Evolutionary conservation across 1,284 basidiomycete species (phyloP).

Genomic region (Lignosus rhinocerotis): DNA sequence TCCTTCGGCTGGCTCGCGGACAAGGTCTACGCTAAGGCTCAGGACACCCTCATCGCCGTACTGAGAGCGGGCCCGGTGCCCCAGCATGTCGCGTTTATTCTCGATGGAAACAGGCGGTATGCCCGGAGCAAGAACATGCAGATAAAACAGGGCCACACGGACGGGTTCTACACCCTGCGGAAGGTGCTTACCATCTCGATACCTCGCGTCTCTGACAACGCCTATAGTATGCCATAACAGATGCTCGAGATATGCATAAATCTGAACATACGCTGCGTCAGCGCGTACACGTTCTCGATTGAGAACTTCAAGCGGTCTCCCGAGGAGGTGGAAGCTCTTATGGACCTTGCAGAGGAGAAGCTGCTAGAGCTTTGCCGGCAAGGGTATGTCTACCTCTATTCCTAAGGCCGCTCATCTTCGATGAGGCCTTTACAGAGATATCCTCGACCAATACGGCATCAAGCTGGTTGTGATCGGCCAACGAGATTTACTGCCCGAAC

Average conservation of each 20-base stretch:
- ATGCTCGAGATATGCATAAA: slow-evolving; percentile 81
- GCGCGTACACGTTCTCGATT: slow-evolving; percentile 95
- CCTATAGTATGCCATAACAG: slow-evolving; percentile 40
- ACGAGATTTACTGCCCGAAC: slow-evolving; percentile 72
- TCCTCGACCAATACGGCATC: slow-evolving; percentile 82
- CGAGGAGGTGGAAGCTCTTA: slow-evolving; percentile 87
- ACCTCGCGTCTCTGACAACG: not conserved
- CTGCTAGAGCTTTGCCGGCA: slow-evolving; percentile 81
- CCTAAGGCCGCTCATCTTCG: not conserved
- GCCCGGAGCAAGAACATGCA: slow-evolving; percentile 71
- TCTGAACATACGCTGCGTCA: slow-evolving; percentile 79
- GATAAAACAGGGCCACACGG: slow-evolving; percentile 78
- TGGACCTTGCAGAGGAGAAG: slow-evolving; percentile 83
- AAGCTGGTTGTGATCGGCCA: slow-evolving; percentile 85
- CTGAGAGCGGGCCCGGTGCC: slow-evolving; percentile 87
- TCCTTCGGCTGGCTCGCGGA: slow-evolving; percentile 28
- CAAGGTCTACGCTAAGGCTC: slow-evolving; percentile 30
- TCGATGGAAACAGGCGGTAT: slow-evolving; percentile 97
- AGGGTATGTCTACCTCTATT: slow-evolving; percentile 54
- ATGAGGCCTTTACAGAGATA: slow-evolving; percentile 47
- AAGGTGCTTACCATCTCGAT: slow-evolving; percentile 50
- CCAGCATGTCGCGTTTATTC: slow-evolving; percentile 91
- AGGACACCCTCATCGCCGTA: slow-evolving; percentile 56
- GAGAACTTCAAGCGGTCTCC: slow-evolving; percentile 94
- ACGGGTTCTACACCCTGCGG: slow-evolving; percentile 83